Evolutionary conservation across 495 filamentous ascomycete genomes (phyloP).

Genomic region (Lasiosphaeriaceae sp.): DNA sequence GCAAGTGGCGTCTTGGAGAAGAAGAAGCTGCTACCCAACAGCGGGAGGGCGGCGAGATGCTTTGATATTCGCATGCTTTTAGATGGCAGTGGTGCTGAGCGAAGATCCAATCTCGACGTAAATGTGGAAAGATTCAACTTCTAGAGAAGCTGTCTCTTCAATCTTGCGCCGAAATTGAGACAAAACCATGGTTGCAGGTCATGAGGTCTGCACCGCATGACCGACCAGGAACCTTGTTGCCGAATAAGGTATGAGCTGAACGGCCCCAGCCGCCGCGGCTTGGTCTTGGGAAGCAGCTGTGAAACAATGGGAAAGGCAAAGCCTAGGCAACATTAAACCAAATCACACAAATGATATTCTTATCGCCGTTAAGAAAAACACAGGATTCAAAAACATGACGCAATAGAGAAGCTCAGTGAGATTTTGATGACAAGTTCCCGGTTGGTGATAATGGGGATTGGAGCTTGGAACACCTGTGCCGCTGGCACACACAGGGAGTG

Average conservation of each 20-base stretch:
- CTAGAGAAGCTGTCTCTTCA: not conserved
- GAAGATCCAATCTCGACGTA: not conserved
- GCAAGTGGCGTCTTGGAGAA: not conserved
- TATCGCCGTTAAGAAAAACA: too few relatives aligned
- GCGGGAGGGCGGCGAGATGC: not conserved
- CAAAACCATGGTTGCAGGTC: not conserved
- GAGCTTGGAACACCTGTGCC: too few relatives aligned
- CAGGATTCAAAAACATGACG: too few relatives aligned
- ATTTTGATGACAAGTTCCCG: not conserved
- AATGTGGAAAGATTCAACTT: not conserved
- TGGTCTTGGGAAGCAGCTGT: too few relatives aligned
- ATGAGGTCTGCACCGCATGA: not conserved
- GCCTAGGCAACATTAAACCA: too few relatives aligned
- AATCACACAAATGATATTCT: too few relatives aligned
- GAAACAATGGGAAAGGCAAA: too few relatives aligned
- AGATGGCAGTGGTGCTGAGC: not conserved
- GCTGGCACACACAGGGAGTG: too few relatives aligned
- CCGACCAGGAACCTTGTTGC: not conserved
- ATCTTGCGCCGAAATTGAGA: not conserved
- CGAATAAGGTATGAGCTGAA: not conserved
- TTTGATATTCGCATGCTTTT: not conserved
- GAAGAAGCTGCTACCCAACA: not conserved
- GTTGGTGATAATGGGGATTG: not conserved
- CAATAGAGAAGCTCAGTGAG: not conserved
- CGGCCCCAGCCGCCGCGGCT: not conserved